A percentile compares a stretch with the other conserved stretches of the same genome.
phyloP scores from a whole-genome alignment of 2,329 filamentous ascomycete species.

The Cladosporium cucumerinum region DNA sequence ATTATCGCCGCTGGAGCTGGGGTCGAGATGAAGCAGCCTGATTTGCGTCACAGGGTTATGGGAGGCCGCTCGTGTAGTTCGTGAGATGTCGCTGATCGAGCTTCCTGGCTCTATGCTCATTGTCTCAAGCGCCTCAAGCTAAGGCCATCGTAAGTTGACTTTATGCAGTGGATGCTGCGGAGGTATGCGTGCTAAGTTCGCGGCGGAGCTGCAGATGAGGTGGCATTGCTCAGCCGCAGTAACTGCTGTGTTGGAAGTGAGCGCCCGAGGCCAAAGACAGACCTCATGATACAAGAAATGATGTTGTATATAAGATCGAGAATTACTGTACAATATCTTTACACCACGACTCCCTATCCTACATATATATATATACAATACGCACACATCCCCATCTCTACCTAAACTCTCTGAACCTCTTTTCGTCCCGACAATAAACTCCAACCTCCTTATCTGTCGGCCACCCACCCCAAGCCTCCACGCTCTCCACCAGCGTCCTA shows the following conservation, averaged over 20 bases:
- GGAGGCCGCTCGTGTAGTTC: not conserved
- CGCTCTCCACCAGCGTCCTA: conserved; percentile 28
- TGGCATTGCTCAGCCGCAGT: too few species aligned
- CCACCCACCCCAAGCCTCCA: conserved; percentile 44
- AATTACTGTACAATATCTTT: not conserved
- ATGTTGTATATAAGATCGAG: too few species aligned
- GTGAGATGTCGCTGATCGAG: not conserved
- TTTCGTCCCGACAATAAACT: conserved; percentile 23
- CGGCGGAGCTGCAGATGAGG: too few species aligned
- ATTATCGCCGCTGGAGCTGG: not conserved
- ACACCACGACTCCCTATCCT: not conserved
- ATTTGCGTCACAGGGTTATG: not conserved
- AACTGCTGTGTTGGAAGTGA: too few species aligned
- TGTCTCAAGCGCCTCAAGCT: too few species aligned
- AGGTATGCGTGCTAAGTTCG: too few species aligned
- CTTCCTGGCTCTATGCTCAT: too few species aligned
- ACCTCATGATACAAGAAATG: too few species aligned
- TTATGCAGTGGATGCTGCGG: too few species aligned
- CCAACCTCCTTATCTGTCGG: conserved; percentile 41
- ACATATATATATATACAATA: not conserved
- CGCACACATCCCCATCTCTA: not conserved
- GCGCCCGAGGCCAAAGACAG: too few species aligned
- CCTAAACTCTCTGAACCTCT: not conserved
- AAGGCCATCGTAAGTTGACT: too few species aligned
- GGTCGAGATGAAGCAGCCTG: not conserved